These are phyloP conservation scores for Nannochloris sp. DNA, from an alignment of 139 green algal species.

Conservation along the genomic window DNA sequence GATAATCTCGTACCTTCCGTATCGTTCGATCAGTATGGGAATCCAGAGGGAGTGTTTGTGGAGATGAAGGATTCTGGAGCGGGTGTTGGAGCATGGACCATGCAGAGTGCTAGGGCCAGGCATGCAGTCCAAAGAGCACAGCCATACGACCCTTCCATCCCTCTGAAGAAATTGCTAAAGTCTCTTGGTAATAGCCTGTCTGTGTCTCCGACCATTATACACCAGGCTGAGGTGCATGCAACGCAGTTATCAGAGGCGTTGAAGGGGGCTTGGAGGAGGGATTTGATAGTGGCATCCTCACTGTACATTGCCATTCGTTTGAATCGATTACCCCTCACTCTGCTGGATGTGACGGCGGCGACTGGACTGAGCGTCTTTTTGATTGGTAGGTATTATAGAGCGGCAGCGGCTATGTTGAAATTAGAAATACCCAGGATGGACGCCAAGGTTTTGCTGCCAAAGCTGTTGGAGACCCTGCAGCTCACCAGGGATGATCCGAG, in stretches of 20 bases:
- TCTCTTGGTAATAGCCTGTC: neutral
- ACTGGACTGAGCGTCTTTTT: neutral
- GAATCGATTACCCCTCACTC: conserved; percentile 6
- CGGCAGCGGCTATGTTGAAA: neutral
- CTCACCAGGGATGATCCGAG: no score
- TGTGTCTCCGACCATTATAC: neutral
- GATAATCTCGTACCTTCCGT: neutral
- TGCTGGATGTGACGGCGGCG: neutral
- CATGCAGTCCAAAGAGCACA: neutral
- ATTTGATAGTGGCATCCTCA: neutral
- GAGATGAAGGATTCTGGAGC: conserved; percentile 3
- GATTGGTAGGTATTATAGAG: conserved; percentile 3
- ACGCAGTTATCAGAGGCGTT: neutral
- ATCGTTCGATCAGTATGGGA: neutral
- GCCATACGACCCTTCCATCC: neutral
- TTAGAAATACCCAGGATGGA: neutral
- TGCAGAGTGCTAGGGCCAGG: neutral
- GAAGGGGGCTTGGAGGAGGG: neutral
- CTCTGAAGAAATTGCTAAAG: neutral
- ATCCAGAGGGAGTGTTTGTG: neutral
- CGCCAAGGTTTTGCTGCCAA: neutral
- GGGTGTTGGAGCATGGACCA: neutral
- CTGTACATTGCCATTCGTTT: conserved; percentile 3
- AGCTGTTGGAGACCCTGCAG: neutral
- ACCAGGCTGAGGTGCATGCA: conserved; percentile 2